These are phyloP conservation scores for Calycina herbarum DNA, from an alignment of 2,329 filamentous ascomycete species.

Conservation along the genomic window DNA sequence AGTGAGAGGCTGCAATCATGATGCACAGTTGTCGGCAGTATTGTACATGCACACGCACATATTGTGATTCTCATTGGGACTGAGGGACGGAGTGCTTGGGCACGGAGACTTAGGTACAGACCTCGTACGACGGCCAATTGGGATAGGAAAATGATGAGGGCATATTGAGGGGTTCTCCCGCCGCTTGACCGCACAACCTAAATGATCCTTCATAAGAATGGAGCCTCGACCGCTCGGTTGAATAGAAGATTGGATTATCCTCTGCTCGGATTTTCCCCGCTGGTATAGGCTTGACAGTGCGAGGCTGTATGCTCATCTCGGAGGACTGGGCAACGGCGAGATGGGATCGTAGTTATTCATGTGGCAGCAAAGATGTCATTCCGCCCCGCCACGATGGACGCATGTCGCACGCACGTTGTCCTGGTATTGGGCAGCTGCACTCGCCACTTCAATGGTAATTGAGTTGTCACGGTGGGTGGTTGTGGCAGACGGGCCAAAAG, in stretches of 20 bases:
- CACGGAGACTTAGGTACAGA: background rate
- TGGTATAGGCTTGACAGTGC: background rate
- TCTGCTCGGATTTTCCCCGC: background rate
- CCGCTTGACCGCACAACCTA: slow-evolving; percentile 16
- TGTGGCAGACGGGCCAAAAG: background rate
- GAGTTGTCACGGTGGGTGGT: background rate
- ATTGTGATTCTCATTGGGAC: background rate
- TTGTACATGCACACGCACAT: background rate
- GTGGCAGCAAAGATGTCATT: slow-evolving; percentile 15
- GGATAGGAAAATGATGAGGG: slow-evolving; percentile 4
- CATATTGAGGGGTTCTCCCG: slow-evolving; percentile 10
- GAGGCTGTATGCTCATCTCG: slow-evolving; percentile 5
- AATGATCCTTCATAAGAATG: slow-evolving; percentile 19
- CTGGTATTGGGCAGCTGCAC: background rate
- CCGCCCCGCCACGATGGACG: slow-evolving; percentile 12
- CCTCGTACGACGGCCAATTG: slow-evolving; percentile 6
- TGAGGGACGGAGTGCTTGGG: no score
- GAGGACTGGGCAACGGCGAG: background rate
- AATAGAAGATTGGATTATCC: background rate
- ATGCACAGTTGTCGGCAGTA: background rate
- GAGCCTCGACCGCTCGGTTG: background rate
- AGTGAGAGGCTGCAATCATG: background rate
- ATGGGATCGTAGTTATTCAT: slow-evolving; percentile 1
- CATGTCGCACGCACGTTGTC: slow-evolving; percentile 15
- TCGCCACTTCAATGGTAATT: background rate